A percentile compares a stretch with the other conserved stretches of the same genome.
These are phyloP conservation scores for Suhomyces wounanorum DNA, from an alignment of 1,139 yeast species.

Conservation along the genomic window DNA sequence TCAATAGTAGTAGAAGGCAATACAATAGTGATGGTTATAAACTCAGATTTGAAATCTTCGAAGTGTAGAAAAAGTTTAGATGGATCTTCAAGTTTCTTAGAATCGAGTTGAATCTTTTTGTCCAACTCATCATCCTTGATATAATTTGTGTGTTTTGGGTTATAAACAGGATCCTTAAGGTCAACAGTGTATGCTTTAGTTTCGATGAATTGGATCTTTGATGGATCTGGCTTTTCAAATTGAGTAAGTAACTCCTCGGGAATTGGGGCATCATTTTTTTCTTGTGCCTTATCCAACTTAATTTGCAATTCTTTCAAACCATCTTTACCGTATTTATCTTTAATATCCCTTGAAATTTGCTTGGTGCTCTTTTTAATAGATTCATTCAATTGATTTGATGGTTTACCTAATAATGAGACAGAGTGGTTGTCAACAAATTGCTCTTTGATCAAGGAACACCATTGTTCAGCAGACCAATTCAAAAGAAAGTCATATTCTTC, in stretches of 20 bases:
- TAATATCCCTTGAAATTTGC: constrained; percentile 50
- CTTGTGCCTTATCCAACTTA: constrained; percentile 61
- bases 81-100: constrained; percentile 17
- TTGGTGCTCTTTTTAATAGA: constrained; percentile 53
- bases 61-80: constrained; percentile 70
- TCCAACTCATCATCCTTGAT: constrained; percentile 20
- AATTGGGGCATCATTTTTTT: constrained; percentile 68
- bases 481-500: constrained; percentile 60
- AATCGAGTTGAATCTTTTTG: constrained; percentile 27
- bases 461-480: constrained; percentile 64
- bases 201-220: constrained; percentile 68
- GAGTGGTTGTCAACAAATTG: constrained; percentile 66
- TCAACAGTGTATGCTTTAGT: constrained; percentile 65
- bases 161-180: constrained; percentile 19
- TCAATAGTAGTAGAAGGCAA: constrained; percentile 67
- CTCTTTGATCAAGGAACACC: constrained; percentile 59
- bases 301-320: constrained; percentile 59
- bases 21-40: constrained; percentile 68
- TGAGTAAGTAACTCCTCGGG: constrained; percentile 64
- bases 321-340: constrained; percentile 53
- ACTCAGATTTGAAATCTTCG: constrained; percentile 79
- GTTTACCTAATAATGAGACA: constrained; percentile 73
- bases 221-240: constrained; percentile 75
- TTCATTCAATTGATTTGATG: constrained; percentile 67
- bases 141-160: constrained; percentile 19